Evolutionary conservation across 164 flowering plant species (phyloP).

Genomic region (Magnolia officinalis): DNA sequence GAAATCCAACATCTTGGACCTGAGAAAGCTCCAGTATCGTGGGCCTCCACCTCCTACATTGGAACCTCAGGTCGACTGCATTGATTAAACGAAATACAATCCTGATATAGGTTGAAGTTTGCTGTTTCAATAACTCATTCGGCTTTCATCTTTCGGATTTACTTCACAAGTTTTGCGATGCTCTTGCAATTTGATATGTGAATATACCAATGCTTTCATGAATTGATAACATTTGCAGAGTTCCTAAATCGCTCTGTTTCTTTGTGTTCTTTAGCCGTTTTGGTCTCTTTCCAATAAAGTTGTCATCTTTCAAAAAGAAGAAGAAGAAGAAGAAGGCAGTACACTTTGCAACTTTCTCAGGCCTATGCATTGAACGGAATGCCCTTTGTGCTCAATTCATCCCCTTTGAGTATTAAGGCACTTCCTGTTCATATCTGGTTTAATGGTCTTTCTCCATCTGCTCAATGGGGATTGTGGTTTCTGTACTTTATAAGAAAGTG

Average conservation of each 20-base stretch:
- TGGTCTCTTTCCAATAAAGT: too few relatives aligned
- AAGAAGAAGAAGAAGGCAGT: too few relatives aligned
- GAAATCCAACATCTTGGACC: slow-evolving; percentile 40
- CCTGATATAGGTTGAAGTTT: slow-evolving; percentile 3
- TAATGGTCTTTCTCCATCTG: neutral
- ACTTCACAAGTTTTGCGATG: neutral
- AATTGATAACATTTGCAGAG: neutral
- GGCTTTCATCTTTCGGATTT: neutral
- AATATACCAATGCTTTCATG: neutral
- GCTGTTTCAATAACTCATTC: neutral
- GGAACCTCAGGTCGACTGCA: slow-evolving; percentile 74
- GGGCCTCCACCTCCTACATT: slow-evolving; percentile 55
- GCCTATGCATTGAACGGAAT: neutral
- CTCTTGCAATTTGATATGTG: neutral
- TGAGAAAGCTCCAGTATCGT: slow-evolving; percentile 29
- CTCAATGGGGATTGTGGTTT: neutral
- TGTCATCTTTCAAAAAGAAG: too few relatives aligned
- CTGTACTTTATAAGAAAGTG: too few relatives aligned
- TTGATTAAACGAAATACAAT: neutral
- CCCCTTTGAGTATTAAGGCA: neutral
- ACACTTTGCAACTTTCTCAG: too few relatives aligned
- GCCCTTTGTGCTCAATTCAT: neutral
- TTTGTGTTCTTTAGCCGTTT: too few relatives aligned
- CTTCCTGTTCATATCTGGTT: neutral
- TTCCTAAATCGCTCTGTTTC: neutral